A percentile compares a stretch with the other conserved stretches of the same genome.
Evolutionary conservation across 1,139 yeast genomes (phyloP).

Genomic region (Geotrichum citri-aurantii): DNA sequence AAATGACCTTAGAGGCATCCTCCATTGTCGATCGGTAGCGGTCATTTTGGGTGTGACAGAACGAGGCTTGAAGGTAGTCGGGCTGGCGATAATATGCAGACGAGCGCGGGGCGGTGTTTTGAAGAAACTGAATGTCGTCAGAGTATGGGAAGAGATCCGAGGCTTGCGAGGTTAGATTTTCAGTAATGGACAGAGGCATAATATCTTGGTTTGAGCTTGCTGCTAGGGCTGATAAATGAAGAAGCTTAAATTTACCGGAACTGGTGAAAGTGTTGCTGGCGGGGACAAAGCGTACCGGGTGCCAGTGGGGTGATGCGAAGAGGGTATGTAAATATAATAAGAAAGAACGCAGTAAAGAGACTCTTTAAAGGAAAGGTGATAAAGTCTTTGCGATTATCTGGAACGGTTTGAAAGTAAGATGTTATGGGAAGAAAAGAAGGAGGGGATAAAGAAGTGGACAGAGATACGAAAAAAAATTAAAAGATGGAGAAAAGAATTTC

Average conservation of each 20-base stretch:
- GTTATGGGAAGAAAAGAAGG: too few species aligned
- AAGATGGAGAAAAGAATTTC: background rate
- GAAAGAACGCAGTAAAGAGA: too few species aligned
- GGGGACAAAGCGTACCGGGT: background rate
- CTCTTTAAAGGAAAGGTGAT: too few species aligned
- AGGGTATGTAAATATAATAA: too few species aligned
- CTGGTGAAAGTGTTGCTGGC: background rate
- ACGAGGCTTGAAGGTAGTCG: conserved; percentile 2
- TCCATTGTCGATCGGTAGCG: conserved; percentile 74
- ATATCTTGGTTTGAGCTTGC: background rate
- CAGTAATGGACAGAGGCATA: background rate
- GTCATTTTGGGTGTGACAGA: conserved; percentile 17
- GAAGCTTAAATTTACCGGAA: too few species aligned
- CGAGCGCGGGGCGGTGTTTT: background rate
- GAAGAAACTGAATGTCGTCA: background rate
- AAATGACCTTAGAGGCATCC: conserved; percentile 80
- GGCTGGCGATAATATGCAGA: background rate
- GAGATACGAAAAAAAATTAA: background rate
- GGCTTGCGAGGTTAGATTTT: background rate
- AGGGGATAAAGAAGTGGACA: background rate
- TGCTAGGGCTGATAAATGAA: background rate
- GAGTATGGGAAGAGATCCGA: background rate
- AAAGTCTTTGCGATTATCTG: too few species aligned
- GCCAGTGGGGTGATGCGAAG: background rate
- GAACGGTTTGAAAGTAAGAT: too few species aligned